Percentiles rank a stretch among this genome's conserved stretches.
These are phyloP conservation scores for Lichtheimia ramosa DNA, from an alignment of 371 early-diverging fungal genomes.

Conservation along the genomic window DNA sequence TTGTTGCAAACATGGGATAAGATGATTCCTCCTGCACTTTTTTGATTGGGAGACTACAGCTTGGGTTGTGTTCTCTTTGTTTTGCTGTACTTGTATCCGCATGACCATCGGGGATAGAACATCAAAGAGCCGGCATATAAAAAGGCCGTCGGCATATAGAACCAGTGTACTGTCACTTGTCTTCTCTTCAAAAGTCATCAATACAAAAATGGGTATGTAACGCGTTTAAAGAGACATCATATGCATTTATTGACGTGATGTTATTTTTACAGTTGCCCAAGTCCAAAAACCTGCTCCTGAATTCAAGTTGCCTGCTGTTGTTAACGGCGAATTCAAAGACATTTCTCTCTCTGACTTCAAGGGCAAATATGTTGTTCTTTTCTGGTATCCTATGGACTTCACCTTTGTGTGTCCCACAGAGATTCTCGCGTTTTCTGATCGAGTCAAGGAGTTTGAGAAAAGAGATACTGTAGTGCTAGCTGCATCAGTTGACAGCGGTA, in stretches of 20 bases:
- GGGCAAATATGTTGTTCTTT: constrained; percentile 62
- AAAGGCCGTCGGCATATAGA: no score
- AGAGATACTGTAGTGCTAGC: constrained; percentile 54
- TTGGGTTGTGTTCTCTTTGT: no score
- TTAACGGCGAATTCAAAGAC: constrained; percentile 76
- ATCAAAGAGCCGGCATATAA: no score
- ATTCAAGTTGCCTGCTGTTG: constrained; percentile 74
- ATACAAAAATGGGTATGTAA: constrained; percentile 22
- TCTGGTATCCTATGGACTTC: constrained; percentile 53
- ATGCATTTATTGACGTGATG: not conserved
- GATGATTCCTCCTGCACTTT: no score
- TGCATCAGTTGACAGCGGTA: constrained; percentile 49
- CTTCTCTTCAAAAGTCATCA: constrained; percentile 2
- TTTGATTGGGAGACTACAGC: no score
- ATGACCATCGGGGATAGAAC: no score
- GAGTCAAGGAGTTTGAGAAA: constrained; percentile 77
- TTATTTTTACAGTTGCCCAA: constrained; percentile 10
- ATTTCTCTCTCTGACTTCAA: constrained; percentile 85
- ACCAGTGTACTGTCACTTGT: not conserved
- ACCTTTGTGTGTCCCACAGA: constrained; percentile 94
- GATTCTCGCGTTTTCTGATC: constrained; percentile 86
- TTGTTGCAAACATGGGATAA: no score
- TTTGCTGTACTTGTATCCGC: no score
- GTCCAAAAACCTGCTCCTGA: constrained; percentile 62
- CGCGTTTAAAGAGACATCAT: not conserved